Conservation (phyloP, 371 early-diverging fungal genomes). For the Saksenaea vasiformis region DNA sequence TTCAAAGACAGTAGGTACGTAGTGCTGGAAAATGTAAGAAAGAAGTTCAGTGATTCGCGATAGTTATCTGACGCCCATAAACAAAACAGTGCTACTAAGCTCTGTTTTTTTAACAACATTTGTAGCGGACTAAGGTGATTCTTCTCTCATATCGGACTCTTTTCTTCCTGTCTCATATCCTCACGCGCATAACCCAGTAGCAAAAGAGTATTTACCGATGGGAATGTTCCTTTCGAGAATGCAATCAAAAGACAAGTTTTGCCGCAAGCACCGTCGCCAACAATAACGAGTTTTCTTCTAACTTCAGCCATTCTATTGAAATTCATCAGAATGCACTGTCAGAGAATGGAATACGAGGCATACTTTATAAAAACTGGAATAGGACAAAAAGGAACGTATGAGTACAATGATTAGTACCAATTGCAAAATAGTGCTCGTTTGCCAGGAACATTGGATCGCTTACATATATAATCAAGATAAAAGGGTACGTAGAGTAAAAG, state of each 20-base stretch:
- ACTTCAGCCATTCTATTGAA: conserved; percentile 72
- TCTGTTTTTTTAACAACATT: background rate
- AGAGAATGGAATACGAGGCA: background rate
- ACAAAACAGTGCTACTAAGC: background rate
- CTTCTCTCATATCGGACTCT: background rate
- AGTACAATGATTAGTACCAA: background rate
- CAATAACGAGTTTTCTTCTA: conserved; percentile 94
- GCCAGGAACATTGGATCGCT: background rate
- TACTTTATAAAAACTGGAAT: background rate
- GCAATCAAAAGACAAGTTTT: conserved; percentile 97
- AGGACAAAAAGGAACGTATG: background rate
- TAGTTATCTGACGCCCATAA: background rate
- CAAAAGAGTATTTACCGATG: conserved; percentile 64
- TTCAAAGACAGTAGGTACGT: conserved; percentile 95
- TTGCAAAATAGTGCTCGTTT: background rate
- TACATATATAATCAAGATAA: background rate
- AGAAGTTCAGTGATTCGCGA: background rate
- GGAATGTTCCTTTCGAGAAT: conserved; percentile 92
- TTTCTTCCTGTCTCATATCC: background rate
- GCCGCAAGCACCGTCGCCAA: conserved; percentile 98
- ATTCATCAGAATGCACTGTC: background rate
- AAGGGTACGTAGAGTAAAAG: background rate
- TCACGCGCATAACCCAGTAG: background rate
- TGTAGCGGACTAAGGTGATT: background rate
- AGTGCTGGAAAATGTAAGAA: conserved; percentile 48